phyloP scores from a whole-genome alignment of 495 filamentous ascomycete genomes.

The Aspergillus olivimuriae region DNA sequence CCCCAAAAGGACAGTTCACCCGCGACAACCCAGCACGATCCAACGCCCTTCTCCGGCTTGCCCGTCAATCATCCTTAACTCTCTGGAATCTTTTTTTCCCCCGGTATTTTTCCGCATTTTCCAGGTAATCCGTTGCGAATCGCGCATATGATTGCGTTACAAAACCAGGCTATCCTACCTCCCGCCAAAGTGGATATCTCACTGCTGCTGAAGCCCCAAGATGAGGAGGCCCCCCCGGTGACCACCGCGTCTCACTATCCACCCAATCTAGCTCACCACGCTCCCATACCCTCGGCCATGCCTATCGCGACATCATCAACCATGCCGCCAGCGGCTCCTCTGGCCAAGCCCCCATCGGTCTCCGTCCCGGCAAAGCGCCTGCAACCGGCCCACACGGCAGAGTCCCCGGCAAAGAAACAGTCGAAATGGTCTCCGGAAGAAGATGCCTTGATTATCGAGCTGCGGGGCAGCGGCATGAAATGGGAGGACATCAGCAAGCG shows the following conservation, averaged over 20 bases:
- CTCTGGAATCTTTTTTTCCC: not conserved
- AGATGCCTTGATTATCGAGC: slow-evolving; percentile 80
- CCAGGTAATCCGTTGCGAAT: slow-evolving; percentile 18
- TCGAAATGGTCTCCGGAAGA: slow-evolving; percentile 95
- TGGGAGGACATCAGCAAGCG: slow-evolving; percentile 96
- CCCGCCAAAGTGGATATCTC: slow-evolving; percentile 86
- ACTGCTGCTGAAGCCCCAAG: slow-evolving; percentile 68
- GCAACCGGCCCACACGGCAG: slow-evolving; percentile 43
- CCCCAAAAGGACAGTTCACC: too few species aligned
- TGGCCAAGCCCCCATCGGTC: slow-evolving; percentile 26
- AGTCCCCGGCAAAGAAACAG: slow-evolving; percentile 87
- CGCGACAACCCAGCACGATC: too few species aligned
- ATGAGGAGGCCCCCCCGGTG: slow-evolving; percentile 67
- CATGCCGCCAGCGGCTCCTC: slow-evolving; percentile 22
- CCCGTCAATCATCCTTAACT: not conserved
- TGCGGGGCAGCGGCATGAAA: slow-evolving; percentile 86
- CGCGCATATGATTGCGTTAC: slow-evolving; percentile 50
- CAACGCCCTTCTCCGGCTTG: not conserved
- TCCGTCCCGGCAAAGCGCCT: slow-evolving; percentile 44
- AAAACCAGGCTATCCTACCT: slow-evolving; percentile 40
- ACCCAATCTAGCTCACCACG: slow-evolving; percentile 43
- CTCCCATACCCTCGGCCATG: slow-evolving; percentile 27
- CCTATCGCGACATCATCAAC: slow-evolving; percentile 29
- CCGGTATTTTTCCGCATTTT: too few species aligned
- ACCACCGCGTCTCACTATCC: slow-evolving; percentile 45